phyloP scores from a whole-genome alignment of 768 basidiomycete species.

The Cyathus striatus region DNA sequence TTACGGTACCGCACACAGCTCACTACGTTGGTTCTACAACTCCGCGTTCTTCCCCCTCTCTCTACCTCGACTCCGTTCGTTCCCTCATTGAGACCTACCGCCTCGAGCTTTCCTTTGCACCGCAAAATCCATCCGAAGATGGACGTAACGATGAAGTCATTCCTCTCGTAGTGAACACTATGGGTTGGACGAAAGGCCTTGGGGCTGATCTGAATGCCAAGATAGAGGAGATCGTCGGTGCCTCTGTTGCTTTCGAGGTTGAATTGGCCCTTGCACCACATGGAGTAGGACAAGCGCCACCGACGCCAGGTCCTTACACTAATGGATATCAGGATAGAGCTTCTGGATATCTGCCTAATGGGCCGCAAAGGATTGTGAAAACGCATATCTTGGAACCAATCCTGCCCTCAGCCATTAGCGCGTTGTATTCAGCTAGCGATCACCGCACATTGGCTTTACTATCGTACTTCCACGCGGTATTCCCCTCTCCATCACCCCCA shows the following conservation, averaged over 20 bases:
- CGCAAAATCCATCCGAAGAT: slow-evolving; percentile 13
- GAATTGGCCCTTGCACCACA: slow-evolving; percentile 17
- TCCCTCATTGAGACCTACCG: slow-evolving; percentile 64
- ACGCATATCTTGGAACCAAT: slow-evolving; percentile 45
- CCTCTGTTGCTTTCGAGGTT: slow-evolving; percentile 57
- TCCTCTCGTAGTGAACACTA: slow-evolving; percentile 90
- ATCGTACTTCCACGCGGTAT: slow-evolving; percentile 69
- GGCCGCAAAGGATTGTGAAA: neutral
- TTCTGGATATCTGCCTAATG: too few relatives aligned
- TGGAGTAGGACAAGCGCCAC: neutral
- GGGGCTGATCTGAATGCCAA: slow-evolving; percentile 72
- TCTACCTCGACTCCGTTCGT: slow-evolving; percentile 68
- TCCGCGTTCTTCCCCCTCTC: slow-evolving; percentile 69
- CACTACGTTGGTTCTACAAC: slow-evolving; percentile 82
- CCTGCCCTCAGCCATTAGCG: slow-evolving; percentile 36
- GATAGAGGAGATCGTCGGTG: slow-evolving; percentile 62
- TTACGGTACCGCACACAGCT: slow-evolving; percentile 58
- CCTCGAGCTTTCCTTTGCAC: slow-evolving; percentile 51
- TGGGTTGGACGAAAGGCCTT: slow-evolving; percentile 95
- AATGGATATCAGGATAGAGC: neutral
- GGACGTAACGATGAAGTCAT: slow-evolving; percentile 49
- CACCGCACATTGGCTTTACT: slow-evolving; percentile 65
- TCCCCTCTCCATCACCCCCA: slow-evolving; percentile 14
- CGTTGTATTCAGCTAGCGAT: slow-evolving; percentile 54
- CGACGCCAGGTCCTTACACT: neutral